Base-by-base conservation (phyloP, 345 rosid genomes). In the Moricandia arvensis region DNA sequence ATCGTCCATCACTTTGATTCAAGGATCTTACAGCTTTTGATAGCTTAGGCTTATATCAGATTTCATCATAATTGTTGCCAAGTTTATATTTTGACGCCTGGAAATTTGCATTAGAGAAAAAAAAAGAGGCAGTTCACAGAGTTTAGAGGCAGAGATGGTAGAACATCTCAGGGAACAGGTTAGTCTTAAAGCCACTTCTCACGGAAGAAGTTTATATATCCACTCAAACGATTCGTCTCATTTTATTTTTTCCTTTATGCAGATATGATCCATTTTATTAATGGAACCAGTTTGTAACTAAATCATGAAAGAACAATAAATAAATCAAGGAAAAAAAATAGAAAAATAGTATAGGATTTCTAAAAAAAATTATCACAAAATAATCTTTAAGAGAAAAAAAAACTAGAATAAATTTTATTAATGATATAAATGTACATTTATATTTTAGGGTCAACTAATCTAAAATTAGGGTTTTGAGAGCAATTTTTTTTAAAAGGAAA, bases 71-170 rank as follows among this genome's bases (percentile, higher is more conserved):
- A 85, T 86, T 43, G 93, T 89, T 76, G 93, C 98, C 11, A 87
- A 91, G 83, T 94, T 94, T 74, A 81, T 91, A 83, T 87, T 87
- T 86, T 75, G 86, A 86, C 73, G 97, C 98, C 65, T 91, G 96
- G 97, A 87, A 85, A 67, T 85, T 87, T 79, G 88, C 90, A 30
- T 85, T 83, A 79, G 87, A 85, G 77, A 21, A 21, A 83, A 77
- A 61, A 83, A 83, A 58, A 86, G 65, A 61, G 79, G 76, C 30
- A 85, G 75, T 78, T 86, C 96, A 59, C 90, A 90, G 79, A 79
- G 81, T 73, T 79, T 87, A 78, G 97, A 91, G 72, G 80, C 88
- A 5, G 84, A 80, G 59, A 76, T 89, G 82, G 82, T 82, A 34
- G 88, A 86, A 75, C 81, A 89, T 82, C 90, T 91, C 49, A 89